Evolutionary conservation across 164 flowering plant species (phyloP).

Genomic region (Echeveria elegans): DNA sequence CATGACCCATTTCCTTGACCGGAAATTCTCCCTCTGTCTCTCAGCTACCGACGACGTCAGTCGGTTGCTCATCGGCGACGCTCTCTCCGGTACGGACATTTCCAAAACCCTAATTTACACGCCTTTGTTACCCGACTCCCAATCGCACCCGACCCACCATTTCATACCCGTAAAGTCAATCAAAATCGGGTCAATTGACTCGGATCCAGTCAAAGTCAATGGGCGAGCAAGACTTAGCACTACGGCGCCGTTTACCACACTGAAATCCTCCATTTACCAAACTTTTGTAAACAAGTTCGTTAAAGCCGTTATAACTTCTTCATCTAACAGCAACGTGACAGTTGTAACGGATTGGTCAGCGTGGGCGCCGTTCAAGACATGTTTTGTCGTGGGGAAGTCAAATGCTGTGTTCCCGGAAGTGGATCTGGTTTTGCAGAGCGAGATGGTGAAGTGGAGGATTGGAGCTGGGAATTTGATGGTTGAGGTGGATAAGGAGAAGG

Average conservation of each 20-base stretch:
- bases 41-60: background rate
- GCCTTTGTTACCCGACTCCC: background rate
- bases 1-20: background rate
- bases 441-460: slow-evolving; percentile 8
- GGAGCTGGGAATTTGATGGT: background rate
- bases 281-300: background rate
- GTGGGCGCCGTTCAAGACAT: slow-evolving; percentile 1
- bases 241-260: background rate
- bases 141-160: background rate
- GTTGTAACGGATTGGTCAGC: background rate
- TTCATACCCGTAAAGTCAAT: background rate
- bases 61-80: background rate
- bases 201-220: background rate
- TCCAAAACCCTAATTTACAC: background rate
- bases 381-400: background rate
- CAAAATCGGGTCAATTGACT: background rate
- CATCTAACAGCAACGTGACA: background rate
- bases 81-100: background rate
- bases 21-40: background rate
- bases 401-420: background rate
- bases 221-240: background rate
- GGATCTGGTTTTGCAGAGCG: slow-evolving; percentile 1
- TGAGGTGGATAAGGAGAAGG: background rate
- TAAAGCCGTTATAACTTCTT: background rate
- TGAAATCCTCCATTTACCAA: background rate